A percentile compares a stretch with the other conserved stretches of the same genome.
phyloP scores from a whole-genome alignment of 768 basidiomycete species.

The Boletus speciosus region DNA sequence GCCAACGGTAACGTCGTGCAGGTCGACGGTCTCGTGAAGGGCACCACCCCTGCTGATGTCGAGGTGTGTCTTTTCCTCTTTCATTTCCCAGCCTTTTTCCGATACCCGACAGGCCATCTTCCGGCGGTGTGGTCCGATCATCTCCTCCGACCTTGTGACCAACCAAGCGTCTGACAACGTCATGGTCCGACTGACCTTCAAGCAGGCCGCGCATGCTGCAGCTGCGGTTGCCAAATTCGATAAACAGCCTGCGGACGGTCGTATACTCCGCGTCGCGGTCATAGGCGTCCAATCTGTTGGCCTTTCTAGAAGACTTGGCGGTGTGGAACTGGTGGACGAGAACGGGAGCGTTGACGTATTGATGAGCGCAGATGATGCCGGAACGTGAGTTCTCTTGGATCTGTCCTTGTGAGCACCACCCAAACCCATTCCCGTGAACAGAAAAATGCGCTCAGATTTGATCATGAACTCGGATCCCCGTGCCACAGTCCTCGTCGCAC shows the following conservation, averaged over 20 bases:
- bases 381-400: conserved; percentile 45
- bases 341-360: conserved; percentile 47
- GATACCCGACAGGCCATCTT: conserved; percentile 57
- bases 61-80: conserved; percentile 29
- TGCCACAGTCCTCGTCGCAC: conserved; percentile 63
- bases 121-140: conserved; percentile 70
- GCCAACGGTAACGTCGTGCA: conserved; percentile 65
- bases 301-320: conserved; percentile 57
- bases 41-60: conserved; percentile 82
- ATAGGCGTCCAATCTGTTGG: conserved; percentile 56
- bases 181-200: conserved; percentile 70
- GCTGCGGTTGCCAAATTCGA: conserved; percentile 73
- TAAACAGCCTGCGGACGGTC: conserved; percentile 80
- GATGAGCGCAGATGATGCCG: conserved; percentile 47
- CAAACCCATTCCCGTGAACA: conserved; percentile 25
- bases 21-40: conserved; percentile 67
- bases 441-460: conserved; percentile 85
- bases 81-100: neutral
- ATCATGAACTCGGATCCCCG: conserved; percentile 59
- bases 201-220: conserved; percentile 55
- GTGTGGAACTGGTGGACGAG: conserved; percentile 43
- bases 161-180: conserved; percentile 36
- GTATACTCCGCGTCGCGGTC: conserved; percentile 60
- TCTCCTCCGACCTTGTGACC: conserved; percentile 33
- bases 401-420: neutral